A percentile compares a stretch with the other conserved stretches of the same genome.
These are phyloP conservation scores for Pyracantha coccinea DNA, from an alignment of 331 rosid species.

Conservation along the genomic window DNA sequence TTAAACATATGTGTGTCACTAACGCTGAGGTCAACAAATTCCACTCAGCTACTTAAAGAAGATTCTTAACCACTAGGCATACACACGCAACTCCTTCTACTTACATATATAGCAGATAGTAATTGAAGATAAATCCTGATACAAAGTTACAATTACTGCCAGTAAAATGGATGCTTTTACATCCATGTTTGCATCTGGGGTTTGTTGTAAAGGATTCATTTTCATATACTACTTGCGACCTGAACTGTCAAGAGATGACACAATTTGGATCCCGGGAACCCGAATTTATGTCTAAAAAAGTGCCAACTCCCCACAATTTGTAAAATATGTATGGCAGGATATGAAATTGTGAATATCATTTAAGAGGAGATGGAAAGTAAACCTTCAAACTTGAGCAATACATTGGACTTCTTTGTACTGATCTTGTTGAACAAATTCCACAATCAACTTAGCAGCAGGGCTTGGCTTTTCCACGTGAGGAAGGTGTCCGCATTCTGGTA, in stretches of 20 bases:
- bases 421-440: constrained; percentile 43
- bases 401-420: constrained; percentile 22
- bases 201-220: too few species aligned
- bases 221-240: too few species aligned
- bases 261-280: not conserved
- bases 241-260: too few species aligned
- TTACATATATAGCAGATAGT: not conserved
- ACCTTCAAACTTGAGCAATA: constrained; percentile 19
- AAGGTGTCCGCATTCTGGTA: constrained; percentile 76
- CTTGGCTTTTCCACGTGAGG: constrained; percentile 82
- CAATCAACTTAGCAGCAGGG: constrained; percentile 44
- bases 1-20: too few species aligned
- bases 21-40: not conserved
- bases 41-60: not conserved
- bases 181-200: too few species aligned
- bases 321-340: not conserved
- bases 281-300: not conserved
- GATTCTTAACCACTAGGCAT: not conserved
- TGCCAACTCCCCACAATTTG: not conserved
- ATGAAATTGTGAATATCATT: not conserved
- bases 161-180: not conserved
- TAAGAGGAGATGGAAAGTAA: constrained; percentile 1
- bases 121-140: not conserved
- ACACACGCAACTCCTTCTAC: not conserved
- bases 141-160: not conserved